Conservation (phyloP, 2,329 filamentous ascomycete genomes). For the Trichophyton rubrum region DNA sequence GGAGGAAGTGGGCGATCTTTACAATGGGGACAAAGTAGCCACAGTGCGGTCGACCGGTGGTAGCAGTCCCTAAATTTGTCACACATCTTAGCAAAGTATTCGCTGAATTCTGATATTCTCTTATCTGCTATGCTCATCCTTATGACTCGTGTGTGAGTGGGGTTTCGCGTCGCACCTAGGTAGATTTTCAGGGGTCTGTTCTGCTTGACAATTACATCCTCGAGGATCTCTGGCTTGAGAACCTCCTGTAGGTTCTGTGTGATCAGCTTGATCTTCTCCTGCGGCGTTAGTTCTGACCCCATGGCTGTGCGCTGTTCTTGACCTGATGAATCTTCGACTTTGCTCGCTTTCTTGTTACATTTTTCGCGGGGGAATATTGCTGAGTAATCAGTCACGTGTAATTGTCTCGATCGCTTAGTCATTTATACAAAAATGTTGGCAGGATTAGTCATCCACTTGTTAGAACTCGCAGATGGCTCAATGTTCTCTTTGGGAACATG, state of each 20-base stretch:
- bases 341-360: neutral
- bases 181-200: constrained; percentile 64
- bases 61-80: constrained; percentile 51
- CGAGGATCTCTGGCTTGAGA: constrained; percentile 71
- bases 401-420: neutral
- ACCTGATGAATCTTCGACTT: neutral
- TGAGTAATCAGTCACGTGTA: neutral
- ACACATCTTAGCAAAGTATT: neutral
- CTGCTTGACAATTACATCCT: constrained; percentile 54
- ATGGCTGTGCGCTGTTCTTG: constrained; percentile 9
- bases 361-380: neutral
- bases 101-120: constrained; percentile 2
- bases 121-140: neutral
- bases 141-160: neutral
- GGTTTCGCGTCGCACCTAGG: constrained; percentile 47
- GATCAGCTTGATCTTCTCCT: constrained; percentile 63
- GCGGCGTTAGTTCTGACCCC: constrained; percentile 15
- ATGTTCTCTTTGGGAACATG: too few relatives aligned
- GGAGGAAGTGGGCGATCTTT: constrained; percentile 73
- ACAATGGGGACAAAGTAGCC: constrained; percentile 77
- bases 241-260: constrained; percentile 70
- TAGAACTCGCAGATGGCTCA: too few relatives aligned
- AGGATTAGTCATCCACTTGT: too few relatives aligned
- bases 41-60: constrained; percentile 69
- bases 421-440: neutral